Base-by-base conservation (phyloP, 2,329 filamentous ascomycete genomes). In the Scopulariopsis brevicaulis region DNA sequence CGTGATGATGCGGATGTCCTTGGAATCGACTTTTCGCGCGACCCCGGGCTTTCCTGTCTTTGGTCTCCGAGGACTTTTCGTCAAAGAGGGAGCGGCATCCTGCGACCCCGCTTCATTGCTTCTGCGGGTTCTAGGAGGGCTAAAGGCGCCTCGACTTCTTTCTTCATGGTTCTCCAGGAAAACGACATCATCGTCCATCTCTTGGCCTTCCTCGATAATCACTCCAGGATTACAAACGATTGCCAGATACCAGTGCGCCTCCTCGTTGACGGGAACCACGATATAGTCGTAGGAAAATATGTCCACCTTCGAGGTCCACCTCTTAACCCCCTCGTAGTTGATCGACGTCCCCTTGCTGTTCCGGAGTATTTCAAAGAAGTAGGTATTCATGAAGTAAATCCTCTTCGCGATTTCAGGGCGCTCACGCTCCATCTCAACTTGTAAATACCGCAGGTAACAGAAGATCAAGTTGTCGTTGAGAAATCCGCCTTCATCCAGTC, bases 401-500 rank as follows among this genome's bases (percentile, higher is more conserved):
- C 84, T 83, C 60, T 82, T 75, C 0, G 84, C 73, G 4, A 85
- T 64, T 53, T 82, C 74, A 0, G 82, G 78, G 1, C 78, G 75
- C 12, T 78, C 73, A 46, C 74, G 70, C 62, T 83, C 78, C 40
- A 87, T 69, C 50, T 79, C 71, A 59, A 80, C 73, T 66, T 92
- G 84, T 6, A 93, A 74, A 63, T 85, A 89, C 34, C 87, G 84
- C 58, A 96, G 77, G 67, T 95, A 96, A 68, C 96, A 96, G 55
- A 83, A 85, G 63, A 99, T 88, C 32, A 99, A 74, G 65, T 90
- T 96, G 73, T 99, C 94, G 67, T 99, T 99, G 51, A 99, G 73
- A 60, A 88, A 96, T 64, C 96, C 82, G 14, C 85, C 89, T 62
- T 95, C 89, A 60, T 96, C 86, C 2, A 99, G 79, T 50, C 90